phyloP scores from a whole-genome alignment of 305 asterid genomes.

The Fraxinus nigra region DNA sequence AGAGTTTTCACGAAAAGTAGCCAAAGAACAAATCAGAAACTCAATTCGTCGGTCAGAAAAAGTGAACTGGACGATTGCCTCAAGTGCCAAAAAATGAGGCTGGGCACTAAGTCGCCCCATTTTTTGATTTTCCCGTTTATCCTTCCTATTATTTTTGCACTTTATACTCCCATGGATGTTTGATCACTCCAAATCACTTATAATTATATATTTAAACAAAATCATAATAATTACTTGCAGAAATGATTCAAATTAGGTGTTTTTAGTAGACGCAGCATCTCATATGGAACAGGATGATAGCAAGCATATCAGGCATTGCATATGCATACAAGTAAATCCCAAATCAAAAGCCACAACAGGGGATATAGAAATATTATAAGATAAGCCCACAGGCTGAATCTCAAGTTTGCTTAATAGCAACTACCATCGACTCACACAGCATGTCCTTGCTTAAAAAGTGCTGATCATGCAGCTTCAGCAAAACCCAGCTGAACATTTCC shows the following conservation, averaged over 20 bases:
- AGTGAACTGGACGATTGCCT: too few relatives aligned
- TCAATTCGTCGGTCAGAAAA: too few relatives aligned
- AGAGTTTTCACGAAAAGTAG: too few relatives aligned
- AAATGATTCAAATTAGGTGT: background rate
- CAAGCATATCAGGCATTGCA: background rate
- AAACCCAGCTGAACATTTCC: slow-evolving; percentile 82
- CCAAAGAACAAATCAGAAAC: too few relatives aligned
- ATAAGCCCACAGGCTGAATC: background rate
- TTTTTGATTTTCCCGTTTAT: too few relatives aligned
- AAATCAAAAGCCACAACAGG: background rate
- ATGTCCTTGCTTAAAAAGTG: background rate
- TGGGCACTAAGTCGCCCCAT: too few relatives aligned
- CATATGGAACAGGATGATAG: background rate
- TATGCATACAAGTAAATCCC: background rate
- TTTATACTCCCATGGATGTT: too few relatives aligned
- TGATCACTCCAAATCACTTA: too few relatives aligned
- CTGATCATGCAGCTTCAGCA: slow-evolving; percentile 64
- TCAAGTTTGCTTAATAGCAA: background rate
- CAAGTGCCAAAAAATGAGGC: too few relatives aligned
- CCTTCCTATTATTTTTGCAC: too few relatives aligned
- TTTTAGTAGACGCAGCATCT: background rate
- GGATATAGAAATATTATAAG: slow-evolving; percentile 1
- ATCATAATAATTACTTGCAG: background rate
- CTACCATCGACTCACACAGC: background rate
- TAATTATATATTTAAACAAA: too few relatives aligned